Base-by-base conservation (phyloP, 345 rosid species). In the Hibiscus tridactylites region DNA sequence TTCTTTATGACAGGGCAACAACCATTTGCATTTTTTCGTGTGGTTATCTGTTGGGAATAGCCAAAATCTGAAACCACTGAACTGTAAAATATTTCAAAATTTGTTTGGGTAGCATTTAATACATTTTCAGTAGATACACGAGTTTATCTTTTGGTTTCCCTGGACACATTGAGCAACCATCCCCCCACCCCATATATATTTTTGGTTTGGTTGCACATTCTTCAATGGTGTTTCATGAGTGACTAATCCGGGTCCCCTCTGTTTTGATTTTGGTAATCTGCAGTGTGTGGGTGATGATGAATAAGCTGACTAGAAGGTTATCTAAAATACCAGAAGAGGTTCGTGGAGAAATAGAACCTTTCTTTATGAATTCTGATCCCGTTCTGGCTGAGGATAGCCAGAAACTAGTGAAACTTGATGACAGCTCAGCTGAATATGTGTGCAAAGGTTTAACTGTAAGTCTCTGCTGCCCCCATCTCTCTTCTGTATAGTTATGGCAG, bases 231-330 rank as follows among this genome's bases (percentile, higher is more conserved):
- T 24, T 59, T 60, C 35, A 49, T 58, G 66, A 17, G 16, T n/a
- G 7, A 54, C 50, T 72, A 13, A 75, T 54, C 28, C 16, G 15
- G 50, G n/a, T 73, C 75, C 42, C 21, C 60, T n/a, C 3, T 59
- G 50, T 29, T 73, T 61, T 73, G 24, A 12, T 69, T 69, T 29
- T 78, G 57, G 72, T 73, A 57, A 42, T 63, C 72, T 79, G 84
- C 88, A 92, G 99, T 83, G 86, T 92, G 53, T 96, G 98, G 93
- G 98, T 96, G 80, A 89, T 92, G 99, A 96, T 96, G 99, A 96
- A 96, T 90, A 96, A 92, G 84, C 73, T 83, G 75, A 96, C 98
- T 47, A 88, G 99, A 77, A 91, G 87, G 77, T 74, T 96, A 62
- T 92, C 99, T 42, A 96, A 92, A 87, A 75, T 96, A 56, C 98